A percentile compares a stretch with the other conserved stretches of the same genome.
Conservation (phyloP, 345 rosid species). For the Boechera divaricarpa region DNA sequence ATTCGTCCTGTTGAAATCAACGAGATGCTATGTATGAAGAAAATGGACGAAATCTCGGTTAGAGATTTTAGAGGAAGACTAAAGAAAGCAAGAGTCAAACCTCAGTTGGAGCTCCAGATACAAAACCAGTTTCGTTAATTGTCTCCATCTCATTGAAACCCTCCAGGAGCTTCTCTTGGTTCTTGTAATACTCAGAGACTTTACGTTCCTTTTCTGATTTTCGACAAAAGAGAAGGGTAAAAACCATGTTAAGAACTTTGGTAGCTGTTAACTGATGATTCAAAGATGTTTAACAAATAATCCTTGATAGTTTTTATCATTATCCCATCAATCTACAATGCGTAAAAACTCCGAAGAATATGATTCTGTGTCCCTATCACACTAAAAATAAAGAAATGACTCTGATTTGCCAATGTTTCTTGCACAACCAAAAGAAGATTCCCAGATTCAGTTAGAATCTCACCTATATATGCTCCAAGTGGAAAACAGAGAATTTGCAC, state of each 20-base stretch:
- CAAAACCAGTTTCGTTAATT: slow-evolving; percentile 56
- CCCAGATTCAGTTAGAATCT: slow-evolving; percentile 22
- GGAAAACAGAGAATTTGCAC: slow-evolving; percentile 11
- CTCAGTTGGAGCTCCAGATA: slow-evolving; percentile 65
- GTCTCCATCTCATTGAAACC: slow-evolving; percentile 82
- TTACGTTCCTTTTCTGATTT: slow-evolving; percentile 62
- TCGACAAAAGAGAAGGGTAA: background rate
- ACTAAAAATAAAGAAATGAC: slow-evolving; percentile 15
- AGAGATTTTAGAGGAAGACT: no score
- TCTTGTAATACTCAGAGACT: slow-evolving; percentile 80
- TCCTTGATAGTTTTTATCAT: slow-evolving; percentile 9
- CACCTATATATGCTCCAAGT: background rate
- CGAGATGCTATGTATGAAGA: background rate
- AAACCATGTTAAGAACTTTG: slow-evolving; percentile 30
- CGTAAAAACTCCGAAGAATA: slow-evolving; percentile 32
- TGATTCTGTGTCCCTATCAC: slow-evolving; percentile 24
- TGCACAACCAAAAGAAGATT: slow-evolving; percentile 4
- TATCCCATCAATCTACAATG: slow-evolving; percentile 5
- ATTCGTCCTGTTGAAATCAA: slow-evolving; percentile 61
- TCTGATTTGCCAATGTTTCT: background rate
- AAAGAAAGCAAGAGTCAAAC: slow-evolving; percentile 40
- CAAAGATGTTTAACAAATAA: slow-evolving; percentile 12
- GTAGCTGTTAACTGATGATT: background rate
- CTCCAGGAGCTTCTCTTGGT: slow-evolving; percentile 77
- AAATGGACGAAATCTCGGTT: background rate